Percentiles rank a stretch among this genome's conserved stretches.
Conservation (phyloP, 2,329 filamentous ascomycete species). For the Botrytis aclada region DNA sequence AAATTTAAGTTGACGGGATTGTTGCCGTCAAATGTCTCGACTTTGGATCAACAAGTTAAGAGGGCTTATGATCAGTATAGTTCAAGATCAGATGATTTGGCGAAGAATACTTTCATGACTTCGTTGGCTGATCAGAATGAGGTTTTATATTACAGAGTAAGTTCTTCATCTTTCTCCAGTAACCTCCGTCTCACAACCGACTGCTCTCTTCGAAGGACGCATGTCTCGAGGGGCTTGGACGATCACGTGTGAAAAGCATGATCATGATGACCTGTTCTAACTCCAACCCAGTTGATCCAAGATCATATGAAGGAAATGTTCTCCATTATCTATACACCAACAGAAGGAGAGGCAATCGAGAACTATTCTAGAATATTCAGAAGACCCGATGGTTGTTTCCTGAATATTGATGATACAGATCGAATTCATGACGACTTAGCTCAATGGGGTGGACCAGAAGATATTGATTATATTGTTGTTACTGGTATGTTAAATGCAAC, state of each 20-base stretch:
- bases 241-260: neutral
- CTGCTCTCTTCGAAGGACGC: neutral
- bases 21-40: constrained; percentile 69
- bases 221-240: neutral
- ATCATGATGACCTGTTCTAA: neutral
- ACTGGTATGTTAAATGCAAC: constrained; percentile 60
- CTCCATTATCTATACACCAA: constrained; percentile 85
- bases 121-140: constrained; percentile 83
- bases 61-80: constrained; percentile 80
- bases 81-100: constrained; percentile 59
- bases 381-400: constrained; percentile 74
- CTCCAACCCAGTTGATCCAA: constrained; percentile 57
- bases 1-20: constrained; percentile 70
- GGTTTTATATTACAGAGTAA: constrained; percentile 73
- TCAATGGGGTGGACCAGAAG: constrained; percentile 66
- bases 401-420: constrained; percentile 69
- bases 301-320: constrained; percentile 86
- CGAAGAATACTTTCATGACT: constrained; percentile 85
- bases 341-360: constrained; percentile 83
- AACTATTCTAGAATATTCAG: constrained; percentile 79
- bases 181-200: neutral
- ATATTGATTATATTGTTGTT: constrained; percentile 86
- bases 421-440: constrained; percentile 63
- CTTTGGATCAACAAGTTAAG: constrained; percentile 70
- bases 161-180: constrained; percentile 20